Conservation (phyloP, 148 eudicot species). For the Polygonum maritimum region DNA sequence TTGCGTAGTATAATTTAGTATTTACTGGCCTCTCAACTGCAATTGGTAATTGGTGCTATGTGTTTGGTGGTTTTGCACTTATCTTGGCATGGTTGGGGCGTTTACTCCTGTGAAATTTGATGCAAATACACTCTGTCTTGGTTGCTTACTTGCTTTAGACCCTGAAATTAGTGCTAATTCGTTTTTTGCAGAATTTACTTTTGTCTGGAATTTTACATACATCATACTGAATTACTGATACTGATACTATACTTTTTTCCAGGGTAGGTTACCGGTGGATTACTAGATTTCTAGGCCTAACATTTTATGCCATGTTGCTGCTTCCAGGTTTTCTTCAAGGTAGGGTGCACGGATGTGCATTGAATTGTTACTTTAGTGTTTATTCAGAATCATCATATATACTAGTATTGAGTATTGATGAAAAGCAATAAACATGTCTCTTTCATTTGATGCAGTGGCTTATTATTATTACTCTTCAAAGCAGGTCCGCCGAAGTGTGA, state of each 20-base stretch:
- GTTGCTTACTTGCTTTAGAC: no score
- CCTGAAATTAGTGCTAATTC: no score
- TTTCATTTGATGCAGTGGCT: slow-evolving; percentile 44
- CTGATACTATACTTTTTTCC: slow-evolving; percentile 25
- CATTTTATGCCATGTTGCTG: slow-evolving; percentile 78
- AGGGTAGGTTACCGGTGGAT: slow-evolving; percentile 97
- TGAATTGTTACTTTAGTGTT: neutral
- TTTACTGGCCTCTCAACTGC: neutral
- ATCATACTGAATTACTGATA: no score
- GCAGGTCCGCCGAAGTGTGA: slow-evolving; percentile 65
- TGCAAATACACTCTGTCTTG: no score
- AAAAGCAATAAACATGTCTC: slow-evolving; percentile 11
- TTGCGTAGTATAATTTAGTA: neutral
- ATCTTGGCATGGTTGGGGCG: no score
- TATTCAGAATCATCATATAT: neutral
- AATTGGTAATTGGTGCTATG: neutral
- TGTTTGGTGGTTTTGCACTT: neutral
- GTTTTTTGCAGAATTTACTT: no score
- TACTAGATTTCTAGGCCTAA: slow-evolving; percentile 50
- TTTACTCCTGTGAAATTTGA: no score
- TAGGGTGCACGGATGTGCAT: slow-evolving; percentile 13
- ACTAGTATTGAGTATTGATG: neutral
- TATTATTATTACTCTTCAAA: slow-evolving; percentile 68
- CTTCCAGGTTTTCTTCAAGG: slow-evolving; percentile 92
- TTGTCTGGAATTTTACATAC: no score